Base-by-base conservation (phyloP, 371 early-diverging fungal genomes). In the Gilbertella persicaria region DNA sequence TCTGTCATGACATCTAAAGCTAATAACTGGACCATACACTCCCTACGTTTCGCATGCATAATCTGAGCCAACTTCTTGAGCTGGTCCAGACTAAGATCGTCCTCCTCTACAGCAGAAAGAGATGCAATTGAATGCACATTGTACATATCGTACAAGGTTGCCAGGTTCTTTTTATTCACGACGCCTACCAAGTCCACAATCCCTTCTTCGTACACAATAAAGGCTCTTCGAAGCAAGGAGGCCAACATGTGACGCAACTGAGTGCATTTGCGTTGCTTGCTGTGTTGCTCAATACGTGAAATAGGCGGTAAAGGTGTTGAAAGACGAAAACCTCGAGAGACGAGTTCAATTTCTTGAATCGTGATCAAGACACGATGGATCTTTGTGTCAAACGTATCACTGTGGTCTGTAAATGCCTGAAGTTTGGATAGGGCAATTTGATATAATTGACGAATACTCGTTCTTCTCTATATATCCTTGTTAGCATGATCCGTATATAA, bases 321-420 rank as follows among this genome's bases (percentile, higher is more conserved):
- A 8, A 86, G 66, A 36, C 87, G 71, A 50, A 86, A 88, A 1
- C 88, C 88, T 25, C 87, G 79, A 16, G 88, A 82, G 3, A 88
- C 86, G 0, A 88, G 73, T 50, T 88, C 88, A 29, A 88, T 84
- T 53, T 88, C 88, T 58, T 85, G 87, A 25, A 88, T 82, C 12
- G 81, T 80, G 49, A 80, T 81, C 13, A 88, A 61, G 14, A 83
- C 75, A 16, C 79, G 73, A 39, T 83, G 80, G n/a, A 85, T 66
- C 54, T 80, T 80, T 30, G 70, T 70, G 46, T 88, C 87, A 13
- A 84, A 64, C 1, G 58, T 36, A 45, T 81, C 80, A 25, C 78
- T 80, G 7, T 80, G 70, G 16, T 75, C 75, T 19, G 79, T 75
- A 17, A 86, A 65, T 8, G 61, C 30, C 41, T 80, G 79, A 5